Evolutionary conservation across 805 yeast genomes (phyloP).

Genomic region (Myxozyma mucilagina): DNA sequence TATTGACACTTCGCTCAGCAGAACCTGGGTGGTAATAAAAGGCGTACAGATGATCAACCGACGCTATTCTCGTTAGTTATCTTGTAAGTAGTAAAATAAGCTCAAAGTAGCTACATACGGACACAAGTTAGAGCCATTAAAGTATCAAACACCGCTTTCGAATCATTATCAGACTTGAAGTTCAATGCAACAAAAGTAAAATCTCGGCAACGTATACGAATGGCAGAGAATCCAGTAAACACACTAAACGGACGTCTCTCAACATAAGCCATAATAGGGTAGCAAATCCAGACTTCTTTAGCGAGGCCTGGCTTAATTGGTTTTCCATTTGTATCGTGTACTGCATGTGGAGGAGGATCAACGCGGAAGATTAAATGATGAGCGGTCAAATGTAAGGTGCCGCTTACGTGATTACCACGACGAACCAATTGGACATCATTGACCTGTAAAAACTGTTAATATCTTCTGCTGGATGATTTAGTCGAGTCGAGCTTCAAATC

Average conservation of each 20-base stretch:
- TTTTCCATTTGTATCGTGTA: slow-evolving; percentile 25
- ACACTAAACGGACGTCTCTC: slow-evolving; percentile 45
- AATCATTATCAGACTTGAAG: slow-evolving; percentile 57
- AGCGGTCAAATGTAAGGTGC: slow-evolving; percentile 67
- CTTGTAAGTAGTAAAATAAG: background rate
- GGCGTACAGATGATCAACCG: slow-evolving; percentile 68
- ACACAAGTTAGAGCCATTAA: slow-evolving; percentile 65
- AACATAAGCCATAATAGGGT: slow-evolving; percentile 68
- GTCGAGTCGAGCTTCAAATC: no score
- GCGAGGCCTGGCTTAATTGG: background rate
- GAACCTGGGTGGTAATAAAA: slow-evolving; percentile 75
- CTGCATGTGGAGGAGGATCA: slow-evolving; percentile 13
- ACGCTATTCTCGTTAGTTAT: slow-evolving; percentile 33
- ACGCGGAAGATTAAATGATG: slow-evolving; percentile 68
- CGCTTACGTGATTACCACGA: slow-evolving; percentile 56
- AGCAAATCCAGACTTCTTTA: slow-evolving; percentile 83
- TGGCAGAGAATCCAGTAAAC: slow-evolving; percentile 45
- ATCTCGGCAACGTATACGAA: slow-evolving; percentile 79
- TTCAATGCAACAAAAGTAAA: slow-evolving; percentile 80
- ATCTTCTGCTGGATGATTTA: background rate
- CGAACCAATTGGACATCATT: slow-evolving; percentile 56
- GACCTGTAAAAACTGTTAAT: slow-evolving; percentile 41
- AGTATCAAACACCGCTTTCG: slow-evolving; percentile 71
- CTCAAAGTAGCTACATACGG: slow-evolving; percentile 10
- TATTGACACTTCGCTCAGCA: slow-evolving; percentile 60